Percentiles rank a stretch among this genome's conserved stretches.
Evolutionary conservation across 441 rosid species (phyloP).

Genomic region (Arabidopsis lyrata): DNA sequence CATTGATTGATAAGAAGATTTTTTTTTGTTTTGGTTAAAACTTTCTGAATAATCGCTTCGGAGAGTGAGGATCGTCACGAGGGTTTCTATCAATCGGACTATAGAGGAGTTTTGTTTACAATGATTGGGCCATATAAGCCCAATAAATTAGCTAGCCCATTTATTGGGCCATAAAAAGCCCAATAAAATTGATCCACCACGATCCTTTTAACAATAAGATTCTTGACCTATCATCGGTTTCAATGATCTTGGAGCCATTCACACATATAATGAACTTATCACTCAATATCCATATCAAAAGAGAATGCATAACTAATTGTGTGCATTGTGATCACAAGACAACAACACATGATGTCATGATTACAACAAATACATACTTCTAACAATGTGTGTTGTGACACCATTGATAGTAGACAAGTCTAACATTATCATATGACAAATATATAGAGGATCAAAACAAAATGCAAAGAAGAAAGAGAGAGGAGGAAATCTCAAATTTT

Average conservation of each 20-base stretch:
- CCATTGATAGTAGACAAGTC: too few species aligned
- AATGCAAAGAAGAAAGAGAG: too few species aligned
- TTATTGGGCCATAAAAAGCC: background rate
- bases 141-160: background rate
- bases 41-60: slow-evolving; percentile 14
- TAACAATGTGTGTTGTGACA: background rate
- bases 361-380: background rate
- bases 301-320: too few species aligned
- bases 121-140: background rate
- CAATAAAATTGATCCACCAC: too few species aligned
- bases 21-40: background rate
- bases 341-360: background rate
- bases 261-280: too few species aligned
- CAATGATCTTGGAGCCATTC: too few species aligned
- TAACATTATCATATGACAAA: too few species aligned
- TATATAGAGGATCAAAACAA: too few species aligned
- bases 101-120: background rate
- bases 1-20: slow-evolving; percentile 36
- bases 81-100: slow-evolving; percentile 14
- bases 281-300: too few species aligned
- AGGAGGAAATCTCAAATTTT: too few species aligned
- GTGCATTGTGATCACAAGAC: background rate
- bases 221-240: too few species aligned
- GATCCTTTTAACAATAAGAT: too few species aligned
- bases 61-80: background rate